Base-by-base conservation (phyloP, 2,329 filamentous ascomycete genomes). In the Hymenoscyphus occultus region DNA sequence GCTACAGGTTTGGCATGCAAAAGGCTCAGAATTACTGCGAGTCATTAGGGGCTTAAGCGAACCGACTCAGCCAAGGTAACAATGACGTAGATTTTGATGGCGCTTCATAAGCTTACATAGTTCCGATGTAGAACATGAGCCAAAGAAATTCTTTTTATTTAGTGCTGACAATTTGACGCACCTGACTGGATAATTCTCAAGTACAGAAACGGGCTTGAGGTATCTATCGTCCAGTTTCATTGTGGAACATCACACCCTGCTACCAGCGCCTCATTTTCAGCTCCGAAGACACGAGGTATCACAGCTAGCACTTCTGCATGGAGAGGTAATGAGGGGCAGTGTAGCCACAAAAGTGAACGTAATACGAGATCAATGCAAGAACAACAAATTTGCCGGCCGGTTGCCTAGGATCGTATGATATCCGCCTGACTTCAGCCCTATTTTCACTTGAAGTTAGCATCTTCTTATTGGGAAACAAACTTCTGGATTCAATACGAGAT, bases 1-100 rank as follows among this genome's bases (percentile, higher is more conserved):
- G 35, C 35, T 35, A 35, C 35, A 35, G 35, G 7, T 59, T 16
- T 12, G n/a, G 39, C 28, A 28, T 28, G 39, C 32, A 62, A 2
- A 64, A 42, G 48, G 59, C 45, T 35, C 35, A 35, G 35, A 6
- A 35, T 6, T 35, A 35, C 9, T 35, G 35, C 35, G 35, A 35
- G 35, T 35, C 35, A n/a, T n/a, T 48, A 54, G 19, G 48, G 48
- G 48, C 48, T 54, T 54, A 54, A 54, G 48, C 48, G 48, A 54
- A 19, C 48, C 48, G 9, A 22, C 22, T 54, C n/a, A 54, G 19
- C 45, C 45, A 51, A 51, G 45, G 19, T 19, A 48, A 51, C 45
- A 51, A 51, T 22, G 45, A 10, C 19, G n/a, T 51, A 51, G 19
- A 51, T 19, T 51, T 51, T 10, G 45, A 51, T 35, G 35, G 45